phyloP scores from a whole-genome alignment of 148 eudicot genomes.

The Drosera capensis region DNA sequence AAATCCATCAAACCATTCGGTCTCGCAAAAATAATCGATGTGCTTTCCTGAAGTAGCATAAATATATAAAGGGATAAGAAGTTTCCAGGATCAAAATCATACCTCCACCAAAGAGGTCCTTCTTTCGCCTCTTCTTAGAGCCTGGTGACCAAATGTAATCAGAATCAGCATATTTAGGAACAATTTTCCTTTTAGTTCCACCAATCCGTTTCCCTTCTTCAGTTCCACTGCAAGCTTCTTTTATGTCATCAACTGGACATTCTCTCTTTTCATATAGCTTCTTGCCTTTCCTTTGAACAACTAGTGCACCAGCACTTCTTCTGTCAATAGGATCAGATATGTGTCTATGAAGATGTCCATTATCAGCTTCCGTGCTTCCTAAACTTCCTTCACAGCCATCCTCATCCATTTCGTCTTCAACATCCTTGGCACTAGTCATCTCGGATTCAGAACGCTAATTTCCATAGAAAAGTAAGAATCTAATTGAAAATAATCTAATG shows the following conservation, averaged over 20 bases:
- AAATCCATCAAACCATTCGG: not conserved
- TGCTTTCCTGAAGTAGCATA: no score
- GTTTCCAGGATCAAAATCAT: not conserved
- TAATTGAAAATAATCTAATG: not conserved
- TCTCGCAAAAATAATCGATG: no score
- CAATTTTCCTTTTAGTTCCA: constrained; percentile 28
- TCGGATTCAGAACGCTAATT: constrained; percentile 41
- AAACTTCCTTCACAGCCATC: constrained; percentile 62
- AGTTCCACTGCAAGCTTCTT: constrained; percentile 93
- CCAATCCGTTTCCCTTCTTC: constrained; percentile 67
- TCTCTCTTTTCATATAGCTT: constrained; percentile 34
- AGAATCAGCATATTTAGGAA: constrained; percentile 29
- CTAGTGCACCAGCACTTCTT: constrained; percentile 15
- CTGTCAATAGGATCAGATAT: constrained; percentile 21
- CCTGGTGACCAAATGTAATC: constrained; percentile 27
- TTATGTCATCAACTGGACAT: constrained; percentile 54
- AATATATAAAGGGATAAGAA: not conserved
- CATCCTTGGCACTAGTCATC: constrained; percentile 36
- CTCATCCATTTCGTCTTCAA: constrained; percentile 45
- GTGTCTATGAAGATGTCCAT: constrained; percentile 32
- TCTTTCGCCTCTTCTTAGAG: constrained; percentile 78
- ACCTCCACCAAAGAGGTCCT: constrained; percentile 75
- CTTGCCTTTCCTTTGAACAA: constrained; percentile 28
- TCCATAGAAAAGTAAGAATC: constrained; percentile 6
- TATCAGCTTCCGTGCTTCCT: constrained; percentile 69